Conservation (phyloP, 306 rosid species). For the Corylus avellana region DNA sequence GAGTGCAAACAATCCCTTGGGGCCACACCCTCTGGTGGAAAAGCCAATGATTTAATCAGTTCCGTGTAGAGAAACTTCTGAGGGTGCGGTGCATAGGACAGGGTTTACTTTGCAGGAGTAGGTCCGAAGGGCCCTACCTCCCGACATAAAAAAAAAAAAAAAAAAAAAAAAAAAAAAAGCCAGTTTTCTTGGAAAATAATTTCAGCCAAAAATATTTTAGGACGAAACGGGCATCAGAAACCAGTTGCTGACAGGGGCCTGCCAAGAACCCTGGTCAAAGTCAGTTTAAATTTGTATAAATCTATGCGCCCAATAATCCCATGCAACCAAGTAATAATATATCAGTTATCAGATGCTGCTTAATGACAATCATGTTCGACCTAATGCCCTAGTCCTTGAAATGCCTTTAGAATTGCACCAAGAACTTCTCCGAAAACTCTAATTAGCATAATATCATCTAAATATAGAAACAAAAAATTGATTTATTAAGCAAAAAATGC, state of each 20-base stretch:
- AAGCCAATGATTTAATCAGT: too few relatives aligned
- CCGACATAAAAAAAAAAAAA: too few relatives aligned
- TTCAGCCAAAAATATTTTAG: too few relatives aligned
- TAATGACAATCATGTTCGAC: neutral
- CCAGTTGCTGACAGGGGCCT: neutral
- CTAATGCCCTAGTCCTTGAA: neutral
- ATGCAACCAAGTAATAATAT: neutral
- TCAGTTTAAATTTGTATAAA: neutral
- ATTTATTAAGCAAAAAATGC: neutral
- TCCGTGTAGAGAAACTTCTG: too few relatives aligned
- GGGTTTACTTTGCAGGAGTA: too few relatives aligned
- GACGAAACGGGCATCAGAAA: neutral
- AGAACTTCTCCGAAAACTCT: neutral
- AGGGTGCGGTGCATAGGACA: too few relatives aligned
- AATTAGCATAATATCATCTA: neutral
- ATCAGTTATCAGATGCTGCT: neutral
- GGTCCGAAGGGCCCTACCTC: too few relatives aligned
- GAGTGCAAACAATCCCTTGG: too few relatives aligned
- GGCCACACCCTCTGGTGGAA: too few relatives aligned
- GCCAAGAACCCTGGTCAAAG: neutral
- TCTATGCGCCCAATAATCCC: neutral
- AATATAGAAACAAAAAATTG: neutral
- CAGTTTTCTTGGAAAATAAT: too few relatives aligned
- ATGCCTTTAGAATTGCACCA: neutral
- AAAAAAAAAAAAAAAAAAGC: too few relatives aligned